phyloP scores from a whole-genome alignment of 306 rosid species.

The Vigna mungo region DNA sequence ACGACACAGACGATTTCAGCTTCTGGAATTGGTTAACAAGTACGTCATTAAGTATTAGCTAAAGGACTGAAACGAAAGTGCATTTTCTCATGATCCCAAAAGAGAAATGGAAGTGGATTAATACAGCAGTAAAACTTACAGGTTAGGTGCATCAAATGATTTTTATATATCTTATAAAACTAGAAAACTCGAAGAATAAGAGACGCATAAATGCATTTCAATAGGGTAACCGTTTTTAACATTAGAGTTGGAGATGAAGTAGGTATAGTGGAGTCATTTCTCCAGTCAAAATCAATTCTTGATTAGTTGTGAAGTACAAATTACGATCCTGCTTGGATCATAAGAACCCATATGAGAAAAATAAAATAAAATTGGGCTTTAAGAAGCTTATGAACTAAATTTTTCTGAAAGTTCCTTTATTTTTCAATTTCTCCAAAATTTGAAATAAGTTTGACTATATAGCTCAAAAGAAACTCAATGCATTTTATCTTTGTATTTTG shows the following conservation, averaged over 20 bases:
- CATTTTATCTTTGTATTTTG: not conserved
- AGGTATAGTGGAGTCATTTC: not conserved
- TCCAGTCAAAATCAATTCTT: slow-evolving; percentile 7
- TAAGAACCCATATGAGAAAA: not conserved
- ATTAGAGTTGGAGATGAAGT: too few species aligned
- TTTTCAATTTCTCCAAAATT: not conserved
- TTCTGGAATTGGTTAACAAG: slow-evolving; percentile 14
- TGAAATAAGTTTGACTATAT: not conserved
- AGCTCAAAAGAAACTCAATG: not conserved
- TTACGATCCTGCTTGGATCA: not conserved
- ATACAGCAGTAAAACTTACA: not conserved
- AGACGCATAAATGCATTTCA: not conserved
- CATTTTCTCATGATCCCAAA: slow-evolving; percentile 29
- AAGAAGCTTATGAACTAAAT: not conserved
- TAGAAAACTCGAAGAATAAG: not conserved
- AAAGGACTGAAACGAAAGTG: slow-evolving; percentile 22
- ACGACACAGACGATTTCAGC: slow-evolving; percentile 19
- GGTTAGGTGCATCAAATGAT: slow-evolving; percentile 15
- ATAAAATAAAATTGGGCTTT: not conserved
- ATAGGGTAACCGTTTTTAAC: too few species aligned
- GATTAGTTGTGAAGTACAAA: not conserved
- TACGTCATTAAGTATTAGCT: not conserved
- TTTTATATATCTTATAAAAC: slow-evolving; percentile 4
- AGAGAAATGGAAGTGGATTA: slow-evolving; percentile 27
- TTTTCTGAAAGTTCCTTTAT: not conserved